A percentile compares a stretch with the other conserved stretches of the same genome.
These are phyloP conservation scores for Allium fistulosum DNA, from an alignment of 106 monocot species.

Conservation along the genomic window DNA sequence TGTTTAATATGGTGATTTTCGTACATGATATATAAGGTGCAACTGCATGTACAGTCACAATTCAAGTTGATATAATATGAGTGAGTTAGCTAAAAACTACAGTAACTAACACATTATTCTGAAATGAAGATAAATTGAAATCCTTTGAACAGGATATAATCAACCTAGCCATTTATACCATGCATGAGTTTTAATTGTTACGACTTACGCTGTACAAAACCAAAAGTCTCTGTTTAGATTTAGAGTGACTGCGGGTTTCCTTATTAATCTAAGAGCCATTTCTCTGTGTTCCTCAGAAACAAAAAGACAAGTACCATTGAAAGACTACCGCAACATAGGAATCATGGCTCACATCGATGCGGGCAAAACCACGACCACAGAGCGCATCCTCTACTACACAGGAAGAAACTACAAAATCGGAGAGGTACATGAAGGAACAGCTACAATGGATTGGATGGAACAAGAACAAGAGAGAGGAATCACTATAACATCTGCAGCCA, in stretches of 20 bases:
- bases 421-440: conserved; percentile 98
- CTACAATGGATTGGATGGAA: conserved; percentile 99
- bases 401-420: conserved; percentile 99
- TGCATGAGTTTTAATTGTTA: too few relatives aligned
- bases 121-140: too few relatives aligned
- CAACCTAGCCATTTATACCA: too few relatives aligned
- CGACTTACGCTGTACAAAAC: too few relatives aligned
- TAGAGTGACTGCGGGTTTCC: too few relatives aligned
- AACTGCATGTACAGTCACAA: background rate
- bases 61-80: background rate
- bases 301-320: conserved; percentile 50
- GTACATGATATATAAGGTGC: background rate
- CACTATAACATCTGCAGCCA: conserved; percentile 97
- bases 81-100: too few relatives aligned
- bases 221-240: too few relatives aligned
- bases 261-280: too few relatives aligned
- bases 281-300: conserved; percentile 36
- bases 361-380: conserved; percentile 96
- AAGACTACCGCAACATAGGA: conserved; percentile 95
- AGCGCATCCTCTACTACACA: conserved; percentile 88
- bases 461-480: conserved; percentile 99
- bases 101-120: too few relatives aligned
- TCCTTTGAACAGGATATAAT: background rate
- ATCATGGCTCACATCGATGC: conserved; percentile 99
- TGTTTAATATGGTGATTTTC: background rate